Percentiles rank a stretch among this genome's conserved stretches.
Conservation (phyloP, 2,329 filamentous ascomycete genomes). For the Diaporthe humulicola region DNA sequence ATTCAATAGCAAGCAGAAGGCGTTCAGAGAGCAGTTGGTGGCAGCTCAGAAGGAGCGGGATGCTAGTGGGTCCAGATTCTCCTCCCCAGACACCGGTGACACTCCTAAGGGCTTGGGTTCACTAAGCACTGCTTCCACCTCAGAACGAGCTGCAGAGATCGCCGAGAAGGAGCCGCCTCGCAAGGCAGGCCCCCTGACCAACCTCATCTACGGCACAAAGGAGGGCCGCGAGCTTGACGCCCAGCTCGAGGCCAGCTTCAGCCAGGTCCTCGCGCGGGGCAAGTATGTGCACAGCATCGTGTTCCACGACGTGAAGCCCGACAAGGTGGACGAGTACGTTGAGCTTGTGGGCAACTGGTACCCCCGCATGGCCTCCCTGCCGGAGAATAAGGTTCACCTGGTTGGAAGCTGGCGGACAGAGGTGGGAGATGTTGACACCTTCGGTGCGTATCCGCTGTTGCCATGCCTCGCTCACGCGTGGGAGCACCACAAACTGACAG, state of each 20-base stretch:
- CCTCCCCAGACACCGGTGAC: conserved; percentile 59
- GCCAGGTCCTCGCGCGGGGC: conserved; percentile 89
- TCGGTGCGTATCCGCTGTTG: conserved; percentile 70
- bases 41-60: conserved; percentile 84
- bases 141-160: conserved; percentile 69
- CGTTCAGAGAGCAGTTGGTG: conserved; percentile 86
- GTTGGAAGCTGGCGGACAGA: conserved; percentile 99
- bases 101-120: conserved; percentile 68
- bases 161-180: conserved; percentile 70
- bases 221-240: conserved; percentile 94
- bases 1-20: conserved; percentile 87
- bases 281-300: conserved; percentile 99
- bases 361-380: conserved; percentile 84
- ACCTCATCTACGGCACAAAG: conserved; percentile 96
- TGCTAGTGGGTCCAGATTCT: conserved; percentile 76
- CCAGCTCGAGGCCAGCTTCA: conserved; percentile 96
- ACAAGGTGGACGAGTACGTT: conserved; percentile 95
- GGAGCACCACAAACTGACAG: conserved; percentile 18
- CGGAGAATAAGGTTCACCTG: conserved; percentile 93
- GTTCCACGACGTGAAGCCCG: conserved; percentile 94
- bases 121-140: conserved; percentile 64
- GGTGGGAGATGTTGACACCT: conserved; percentile 96
- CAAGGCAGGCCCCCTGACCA: conserved; percentile 81
- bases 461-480: background rate
- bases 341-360: conserved; percentile 93